Conservation (phyloP, 441 rosid species). For the Corymbia citriodora region DNA sequence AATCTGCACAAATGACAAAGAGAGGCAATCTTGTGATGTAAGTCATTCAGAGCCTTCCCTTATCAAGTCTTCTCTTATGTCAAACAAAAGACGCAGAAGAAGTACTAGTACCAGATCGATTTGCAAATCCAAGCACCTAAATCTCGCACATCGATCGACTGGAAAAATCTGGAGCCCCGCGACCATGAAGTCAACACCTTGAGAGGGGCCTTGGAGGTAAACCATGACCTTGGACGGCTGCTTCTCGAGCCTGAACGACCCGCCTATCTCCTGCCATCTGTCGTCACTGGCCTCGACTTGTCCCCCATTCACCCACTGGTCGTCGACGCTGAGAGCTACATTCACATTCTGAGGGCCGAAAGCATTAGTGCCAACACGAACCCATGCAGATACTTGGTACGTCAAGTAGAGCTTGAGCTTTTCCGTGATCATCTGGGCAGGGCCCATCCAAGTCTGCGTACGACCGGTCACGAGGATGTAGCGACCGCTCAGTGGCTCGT, state of each 20-base stretch:
- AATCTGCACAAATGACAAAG: constrained; percentile 34
- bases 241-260: constrained; percentile 87
- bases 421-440: constrained; percentile 84
- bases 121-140: constrained; percentile 50
- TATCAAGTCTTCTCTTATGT: background rate
- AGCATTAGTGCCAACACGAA: constrained; percentile 54
- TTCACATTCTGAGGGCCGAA: constrained; percentile 73
- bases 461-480: constrained; percentile 66
- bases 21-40: background rate
- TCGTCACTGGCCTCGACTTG: constrained; percentile 53
- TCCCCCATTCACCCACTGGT: constrained; percentile 91
- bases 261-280: constrained; percentile 82
- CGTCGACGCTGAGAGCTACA: constrained; percentile 78
- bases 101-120: constrained; percentile 50
- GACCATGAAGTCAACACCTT: constrained; percentile 75
- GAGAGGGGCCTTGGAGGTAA: constrained; percentile 78
- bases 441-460: constrained; percentile 90
- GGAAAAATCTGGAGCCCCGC: constrained; percentile 80
- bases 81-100: background rate
- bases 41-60: background rate
- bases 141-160: constrained; percentile 56
- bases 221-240: constrained; percentile 74
- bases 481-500: constrained; percentile 59
- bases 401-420: constrained; percentile 72
- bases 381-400: constrained; percentile 95